Evolutionary conservation across 768 basidiomycete species (phyloP), one percentile per base, ranked within the genome.

Genomic region (Rhodotorula kratochvilovae): DNA sequence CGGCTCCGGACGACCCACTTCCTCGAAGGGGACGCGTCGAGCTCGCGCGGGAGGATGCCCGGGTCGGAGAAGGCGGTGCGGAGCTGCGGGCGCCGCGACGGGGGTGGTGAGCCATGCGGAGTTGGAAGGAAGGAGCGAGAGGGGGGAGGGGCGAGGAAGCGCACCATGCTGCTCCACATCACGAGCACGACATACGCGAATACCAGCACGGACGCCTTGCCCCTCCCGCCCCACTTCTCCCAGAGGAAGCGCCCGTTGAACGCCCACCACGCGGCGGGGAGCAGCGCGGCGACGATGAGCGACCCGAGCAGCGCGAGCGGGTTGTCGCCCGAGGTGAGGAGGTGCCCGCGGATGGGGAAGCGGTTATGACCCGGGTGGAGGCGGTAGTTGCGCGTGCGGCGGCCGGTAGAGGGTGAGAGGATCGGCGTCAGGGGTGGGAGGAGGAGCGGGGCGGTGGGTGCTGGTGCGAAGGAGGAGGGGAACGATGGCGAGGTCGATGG

Each of bases 211-310:
- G 78, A 66, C 8, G 78, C 82, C 31, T 80, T 78, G 2, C 83
- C 84, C 0, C 89, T 88, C 2, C 88, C 85, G 60, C 90, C 89
- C 68, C 87, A 84, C 75, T 92, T 83, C 48, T 82, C 81, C 93
- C 94, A 97, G 85, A 94, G 88, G 86, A 88, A 95, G 27, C 88
- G 87, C 57, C 88, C 89, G 1, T 92, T 93, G 35, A 91, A 91
- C 17, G 87, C 90, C 72, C 96, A 87, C 90, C 91, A 99, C 16
- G 89, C 80, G 0, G 87, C 91, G 4, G 90, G 82, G 57, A 97
- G 84, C 4, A 84, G 84, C 35, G 92, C 78, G 36, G 89, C 81
- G 31, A 95, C 64, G 1, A 80, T 78, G 60, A 94, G 81, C 13
- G 86, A 86, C 0, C 83, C 85, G 4, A 91, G 76, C 74, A 98